Evolutionary conservation across 1,139 yeast genomes (phyloP).

Genomic region (Scheffersomyces parashehatae): DNA sequence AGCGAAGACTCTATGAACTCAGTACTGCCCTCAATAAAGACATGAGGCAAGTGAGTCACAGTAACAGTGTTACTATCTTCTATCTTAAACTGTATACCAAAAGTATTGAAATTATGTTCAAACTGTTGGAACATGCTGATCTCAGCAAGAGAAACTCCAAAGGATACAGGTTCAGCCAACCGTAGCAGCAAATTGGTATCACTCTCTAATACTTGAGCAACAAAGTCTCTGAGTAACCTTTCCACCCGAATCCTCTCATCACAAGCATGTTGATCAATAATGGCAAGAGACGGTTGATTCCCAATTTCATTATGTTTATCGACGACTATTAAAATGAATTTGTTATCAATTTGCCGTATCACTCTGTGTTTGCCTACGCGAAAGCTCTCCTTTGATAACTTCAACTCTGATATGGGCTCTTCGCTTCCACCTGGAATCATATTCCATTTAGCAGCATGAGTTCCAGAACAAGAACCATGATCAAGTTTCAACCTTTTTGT

Average conservation of each 20-base stretch:
- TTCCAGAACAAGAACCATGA: too few relatives aligned
- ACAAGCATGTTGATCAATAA: conserved; percentile 77
- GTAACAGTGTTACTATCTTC: conserved; percentile 4
- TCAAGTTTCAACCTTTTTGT: too few relatives aligned
- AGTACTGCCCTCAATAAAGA: conserved; percentile 29
- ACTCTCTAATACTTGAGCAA: conserved; percentile 16
- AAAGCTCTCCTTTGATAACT: too few relatives aligned
- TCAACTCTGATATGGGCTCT: too few relatives aligned
- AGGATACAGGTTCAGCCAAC: conserved; percentile 11
- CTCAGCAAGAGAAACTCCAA: conserved; percentile 30
- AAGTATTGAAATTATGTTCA: conserved; percentile 23
- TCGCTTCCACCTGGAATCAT: too few relatives aligned
- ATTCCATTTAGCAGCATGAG: too few relatives aligned
- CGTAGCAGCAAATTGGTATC: conserved; percentile 12
- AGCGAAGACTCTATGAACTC: conserved; percentile 33
- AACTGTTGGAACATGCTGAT: conserved; percentile 27
- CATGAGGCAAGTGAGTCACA: conserved; percentile 42
- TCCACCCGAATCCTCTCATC: conserved; percentile 72
- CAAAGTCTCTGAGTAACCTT: conserved; percentile 31
- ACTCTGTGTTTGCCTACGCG: conserved; percentile 12
- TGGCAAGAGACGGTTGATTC: conserved; percentile 24
- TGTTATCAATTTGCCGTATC: conserved; percentile 55
- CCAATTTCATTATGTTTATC: too few relatives aligned
- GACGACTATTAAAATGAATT: conserved; percentile 49
- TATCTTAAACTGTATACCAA: conserved; percentile 36